Evolutionary conservation across 176 grass and related monocot species (phyloP).

Genomic region (Luzula sylvatica): DNA sequence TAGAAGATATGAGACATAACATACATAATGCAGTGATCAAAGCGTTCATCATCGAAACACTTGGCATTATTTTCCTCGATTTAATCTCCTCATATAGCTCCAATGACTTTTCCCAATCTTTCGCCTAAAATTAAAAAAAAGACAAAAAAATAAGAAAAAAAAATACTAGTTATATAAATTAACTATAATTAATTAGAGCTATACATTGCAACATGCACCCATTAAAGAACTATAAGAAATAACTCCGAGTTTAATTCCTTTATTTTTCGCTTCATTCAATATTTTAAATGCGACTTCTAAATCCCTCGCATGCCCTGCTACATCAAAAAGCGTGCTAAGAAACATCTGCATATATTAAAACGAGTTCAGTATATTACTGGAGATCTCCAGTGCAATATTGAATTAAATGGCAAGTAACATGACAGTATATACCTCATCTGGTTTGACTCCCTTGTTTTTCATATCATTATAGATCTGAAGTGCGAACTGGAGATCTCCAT

Average conservation of each 20-base stretch:
- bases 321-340: conserved; percentile 92
- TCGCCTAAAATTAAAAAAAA: conserved; percentile 44
- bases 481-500: conserved; percentile 74
- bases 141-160: too few species aligned
- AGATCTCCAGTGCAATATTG: too few species aligned
- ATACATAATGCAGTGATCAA: conserved; percentile 85
- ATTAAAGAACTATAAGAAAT: conserved; percentile 88
- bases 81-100: conserved; percentile 83
- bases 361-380: too few species aligned
- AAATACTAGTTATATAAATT: too few species aligned
- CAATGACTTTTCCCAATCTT: conserved; percentile 77
- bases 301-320: conserved; percentile 80
- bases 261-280: conserved; percentile 69
- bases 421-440: conserved; percentile 67
- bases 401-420: not conserved
- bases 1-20: not conserved
- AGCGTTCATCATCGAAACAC: conserved; percentile 88
- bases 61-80: conserved; percentile 56
- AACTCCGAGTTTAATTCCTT: conserved; percentile 61
- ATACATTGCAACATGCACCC: conserved; percentile 99
- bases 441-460: conserved; percentile 75
- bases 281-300: conserved; percentile 83
- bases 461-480: conserved; percentile 96
- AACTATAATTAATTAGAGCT: not conserved
- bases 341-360: conserved; percentile 66